Evolutionary conservation across 169 alveolate species (phyloP), one percentile per base, ranked within the genome.

Genomic region (Cryptosporidium meleagridis): DNA sequence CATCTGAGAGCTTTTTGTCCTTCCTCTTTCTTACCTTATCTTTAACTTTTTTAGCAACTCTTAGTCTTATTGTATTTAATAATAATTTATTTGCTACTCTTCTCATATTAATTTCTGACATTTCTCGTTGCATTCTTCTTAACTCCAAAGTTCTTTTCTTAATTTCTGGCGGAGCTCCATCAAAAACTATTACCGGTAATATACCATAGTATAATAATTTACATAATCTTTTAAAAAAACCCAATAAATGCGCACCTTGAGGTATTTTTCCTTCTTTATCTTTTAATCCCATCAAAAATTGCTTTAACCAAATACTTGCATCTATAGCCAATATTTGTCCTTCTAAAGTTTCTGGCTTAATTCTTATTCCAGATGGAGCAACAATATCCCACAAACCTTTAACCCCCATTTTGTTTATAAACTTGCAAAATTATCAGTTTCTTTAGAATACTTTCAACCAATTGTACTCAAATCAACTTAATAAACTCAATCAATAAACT

Each of bases 181-280:
- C 98, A 75, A 96, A 96, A 1, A 96, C 97, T 84, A 96, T 93
- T 16, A 96, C 96, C 0, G 98, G 98, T 45, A 92, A 93, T 31
- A 96, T 95, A 12, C 97, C 97, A 87, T 94, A 94, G 91, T 93
- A 96, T 18, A 96, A 87, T 39, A 96, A 86, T 87, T 96, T 95
- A 75, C 98, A 96, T 26, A 96, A 91, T 45, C 98, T 91, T 59
- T 93, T 92, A 91, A 96, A 96, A 70, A 96, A 96, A 53, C 95
- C 94, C 53, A 95, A 73, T 45, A 87, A 91, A 87, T 58, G 91
- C 69, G 85, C 92, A 68, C 85, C 94, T 85, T 67, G 75, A 39
- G 85, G 86, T 69, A 61, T 86, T 69, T 52, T 89, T 44, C 92
- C 85, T 65, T 70, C 91, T 14, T 72, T 85, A 86, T 69, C 69